These are phyloP conservation scores for Physcomitrellopsis africana DNA, from an alignment of 225 moss, liverwort and hornwort species.

Conservation along the genomic window DNA sequence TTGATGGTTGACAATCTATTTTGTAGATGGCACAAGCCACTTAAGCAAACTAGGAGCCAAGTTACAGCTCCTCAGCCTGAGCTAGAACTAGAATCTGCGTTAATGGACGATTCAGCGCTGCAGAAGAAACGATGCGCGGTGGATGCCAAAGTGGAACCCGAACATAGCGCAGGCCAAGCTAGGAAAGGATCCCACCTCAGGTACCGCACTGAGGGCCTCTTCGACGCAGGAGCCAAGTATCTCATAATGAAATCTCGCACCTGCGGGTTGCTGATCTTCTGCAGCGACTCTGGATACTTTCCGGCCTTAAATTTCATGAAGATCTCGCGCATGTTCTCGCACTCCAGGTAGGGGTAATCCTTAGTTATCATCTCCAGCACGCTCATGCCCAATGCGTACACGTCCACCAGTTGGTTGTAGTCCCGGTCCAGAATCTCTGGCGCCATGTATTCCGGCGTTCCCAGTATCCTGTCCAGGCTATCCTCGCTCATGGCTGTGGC, in stretches of 20 bases:
- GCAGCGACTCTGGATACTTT: not conserved
- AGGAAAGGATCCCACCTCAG: too few relatives aligned
- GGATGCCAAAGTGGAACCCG: too few relatives aligned
- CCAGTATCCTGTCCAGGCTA: accelerated
- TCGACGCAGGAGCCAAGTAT: not conserved
- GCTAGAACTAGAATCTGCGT: too few relatives aligned
- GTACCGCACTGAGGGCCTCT: not conserved
- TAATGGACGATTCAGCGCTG: too few relatives aligned
- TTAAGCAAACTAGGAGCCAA: too few relatives aligned
- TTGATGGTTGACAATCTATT: too few relatives aligned
- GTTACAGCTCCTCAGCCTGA: too few relatives aligned
- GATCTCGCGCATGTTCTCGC: too few relatives aligned
- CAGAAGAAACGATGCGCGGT: too few relatives aligned
- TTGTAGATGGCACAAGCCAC: too few relatives aligned
- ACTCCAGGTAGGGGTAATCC: not conserved
- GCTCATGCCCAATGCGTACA: not conserved
- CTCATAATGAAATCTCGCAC: not conserved
- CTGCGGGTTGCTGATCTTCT: not conserved
- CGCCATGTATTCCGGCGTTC: not conserved
- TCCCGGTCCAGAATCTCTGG: accelerated
- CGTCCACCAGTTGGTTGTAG: not conserved
- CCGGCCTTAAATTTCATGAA: not conserved
- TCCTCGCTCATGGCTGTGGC: accelerated
- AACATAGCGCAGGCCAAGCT: too few relatives aligned
- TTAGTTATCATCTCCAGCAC: not conserved